Evolutionary conservation across 177 flowering plant species (phyloP).

Genomic region (Telopea speciosissima): DNA sequence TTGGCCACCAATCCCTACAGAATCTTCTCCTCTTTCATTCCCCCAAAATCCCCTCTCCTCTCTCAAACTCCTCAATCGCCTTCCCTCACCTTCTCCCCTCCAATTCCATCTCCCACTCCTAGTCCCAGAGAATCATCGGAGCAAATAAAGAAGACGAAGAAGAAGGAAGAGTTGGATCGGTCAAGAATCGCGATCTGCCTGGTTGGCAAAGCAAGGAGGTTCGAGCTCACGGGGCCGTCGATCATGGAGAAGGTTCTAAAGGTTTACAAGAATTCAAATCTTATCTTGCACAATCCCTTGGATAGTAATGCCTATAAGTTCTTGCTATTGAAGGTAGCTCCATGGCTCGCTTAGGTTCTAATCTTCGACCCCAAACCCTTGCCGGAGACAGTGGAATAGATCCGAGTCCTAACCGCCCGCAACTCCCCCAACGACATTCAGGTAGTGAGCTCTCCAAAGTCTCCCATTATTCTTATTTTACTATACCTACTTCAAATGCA

Average conservation of each 20-base stretch:
- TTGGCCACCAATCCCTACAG: background rate
- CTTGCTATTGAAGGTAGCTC: conserved; percentile 44
- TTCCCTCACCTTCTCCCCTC: no score
- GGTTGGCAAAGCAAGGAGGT: conserved; percentile 91
- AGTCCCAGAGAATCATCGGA: conserved; percentile 3
- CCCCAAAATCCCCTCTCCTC: conserved; percentile 6
- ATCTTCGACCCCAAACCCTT: conserved; percentile 52
- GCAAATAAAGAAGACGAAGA: background rate
- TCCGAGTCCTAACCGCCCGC: conserved; percentile 55
- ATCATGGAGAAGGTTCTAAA: conserved; percentile 51
- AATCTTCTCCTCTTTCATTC: conserved; percentile 26
- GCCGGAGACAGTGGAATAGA: conserved; percentile 44
- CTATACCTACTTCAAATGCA: no score
- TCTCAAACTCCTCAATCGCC: no score
- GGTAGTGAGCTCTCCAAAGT: conserved; percentile 44
- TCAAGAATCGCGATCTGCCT: conserved; percentile 78
- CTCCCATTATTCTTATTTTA: no score
- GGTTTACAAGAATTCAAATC: conserved; percentile 56
- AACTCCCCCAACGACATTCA: conserved; percentile 91
- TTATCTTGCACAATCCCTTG: conserved; percentile 67
- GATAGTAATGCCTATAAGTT: conserved; percentile 65
- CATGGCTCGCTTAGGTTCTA: conserved; percentile 45
- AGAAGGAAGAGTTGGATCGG: conserved; percentile 24
- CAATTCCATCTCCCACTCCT: background rate
- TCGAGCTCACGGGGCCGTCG: conserved; percentile 93